phyloP scores from a whole-genome alignment of 768 basidiomycete species.

The Mycena galopus region DNA sequence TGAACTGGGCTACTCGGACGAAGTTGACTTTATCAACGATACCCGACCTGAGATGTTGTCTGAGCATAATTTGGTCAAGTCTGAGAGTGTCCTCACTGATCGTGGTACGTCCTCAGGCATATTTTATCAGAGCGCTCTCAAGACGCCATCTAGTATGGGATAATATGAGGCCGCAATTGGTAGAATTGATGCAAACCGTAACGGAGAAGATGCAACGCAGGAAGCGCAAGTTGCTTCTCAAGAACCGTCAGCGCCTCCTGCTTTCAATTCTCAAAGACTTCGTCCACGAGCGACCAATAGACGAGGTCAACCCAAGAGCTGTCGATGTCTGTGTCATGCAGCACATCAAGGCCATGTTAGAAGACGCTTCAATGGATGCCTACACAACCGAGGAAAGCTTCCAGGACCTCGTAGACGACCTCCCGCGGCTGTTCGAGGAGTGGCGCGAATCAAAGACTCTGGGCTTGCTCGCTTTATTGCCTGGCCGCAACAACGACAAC shows the following conservation, averaged over 20 bases:
- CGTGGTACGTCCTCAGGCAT: slow-evolving; percentile 28
- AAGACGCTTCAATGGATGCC: slow-evolving; percentile 33
- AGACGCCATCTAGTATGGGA: slow-evolving; percentile 34
- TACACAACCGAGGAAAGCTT: slow-evolving; percentile 38
- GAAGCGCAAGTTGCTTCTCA: slow-evolving; percentile 37
- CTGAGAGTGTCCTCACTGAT: slow-evolving; percentile 35
- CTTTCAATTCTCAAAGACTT: slow-evolving; percentile 35
- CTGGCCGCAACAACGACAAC: slow-evolving; percentile 15
- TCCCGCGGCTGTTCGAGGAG: slow-evolving; percentile 35
- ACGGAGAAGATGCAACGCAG: slow-evolving; percentile 34
- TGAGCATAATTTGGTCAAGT: slow-evolving; percentile 34
- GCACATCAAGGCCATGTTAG: slow-evolving; percentile 39
- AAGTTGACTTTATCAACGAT: slow-evolving; percentile 36
- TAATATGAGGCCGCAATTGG: slow-evolving; percentile 33
- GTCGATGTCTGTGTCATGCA: slow-evolving; percentile 41
- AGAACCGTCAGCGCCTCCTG: slow-evolving; percentile 38
- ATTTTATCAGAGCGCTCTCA: not conserved
- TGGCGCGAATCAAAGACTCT: slow-evolving; percentile 40
- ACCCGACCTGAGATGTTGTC: slow-evolving; percentile 24
- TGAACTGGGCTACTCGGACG: slow-evolving; percentile 39
- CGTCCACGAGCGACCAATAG: slow-evolving; percentile 31
- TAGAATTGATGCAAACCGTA: slow-evolving; percentile 34
- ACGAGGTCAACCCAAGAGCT: slow-evolving; percentile 38
- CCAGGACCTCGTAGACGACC: slow-evolving; percentile 26
- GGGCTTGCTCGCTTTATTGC: slow-evolving; percentile 37